These are phyloP conservation scores for Ophiostoma triangulosporum DNA, from an alignment of 2,329 filamentous ascomycete species.

Conservation along the genomic window DNA sequence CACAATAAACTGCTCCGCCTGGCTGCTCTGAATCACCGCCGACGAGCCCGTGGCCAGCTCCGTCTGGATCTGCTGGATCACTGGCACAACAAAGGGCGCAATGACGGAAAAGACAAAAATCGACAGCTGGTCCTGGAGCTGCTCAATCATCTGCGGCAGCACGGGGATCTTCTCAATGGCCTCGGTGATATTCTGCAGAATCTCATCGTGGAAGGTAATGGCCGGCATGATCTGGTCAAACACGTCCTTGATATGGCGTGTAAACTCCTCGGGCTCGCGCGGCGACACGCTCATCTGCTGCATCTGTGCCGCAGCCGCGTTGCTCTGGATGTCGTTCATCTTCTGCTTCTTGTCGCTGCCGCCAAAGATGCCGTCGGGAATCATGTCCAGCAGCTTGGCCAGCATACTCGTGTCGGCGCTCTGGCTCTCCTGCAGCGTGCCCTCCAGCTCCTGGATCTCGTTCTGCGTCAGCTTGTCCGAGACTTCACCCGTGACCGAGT, in stretches of 20 bases:
- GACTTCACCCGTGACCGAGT: constrained; percentile 67
- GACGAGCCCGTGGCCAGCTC: constrained; percentile 77
- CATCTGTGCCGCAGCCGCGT: constrained; percentile 63
- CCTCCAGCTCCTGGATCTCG: constrained; percentile 78
- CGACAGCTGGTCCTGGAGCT: constrained; percentile 76
- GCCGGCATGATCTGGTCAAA: constrained; percentile 75
- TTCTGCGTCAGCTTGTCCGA: constrained; percentile 85
- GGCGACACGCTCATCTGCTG: constrained; percentile 61
- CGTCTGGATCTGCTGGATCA: constrained; percentile 74
- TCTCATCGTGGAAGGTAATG: constrained; percentile 79
- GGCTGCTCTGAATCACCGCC: constrained; percentile 75
- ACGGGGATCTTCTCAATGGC: constrained; percentile 78
- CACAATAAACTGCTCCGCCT: constrained; percentile 73
- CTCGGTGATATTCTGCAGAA: constrained; percentile 65
- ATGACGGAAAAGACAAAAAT: constrained; percentile 86
- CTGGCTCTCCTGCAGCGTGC: constrained; percentile 55
- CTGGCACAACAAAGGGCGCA: constrained; percentile 73
- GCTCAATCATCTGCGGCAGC: constrained; percentile 70
- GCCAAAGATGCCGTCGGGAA: constrained; percentile 70
- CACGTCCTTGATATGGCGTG: constrained; percentile 58
- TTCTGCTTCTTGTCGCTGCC: constrained; percentile 60
- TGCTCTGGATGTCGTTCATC: constrained; percentile 65
- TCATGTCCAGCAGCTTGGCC: constrained; percentile 65
- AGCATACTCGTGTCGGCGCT: constrained; percentile 59
- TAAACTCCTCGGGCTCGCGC: constrained; percentile 72